Percentiles rank a stretch among this genome's conserved stretches.
Evolutionary conservation across 257 asterid genomes (phyloP).

Genomic region (Orobanche coerulescens): DNA sequence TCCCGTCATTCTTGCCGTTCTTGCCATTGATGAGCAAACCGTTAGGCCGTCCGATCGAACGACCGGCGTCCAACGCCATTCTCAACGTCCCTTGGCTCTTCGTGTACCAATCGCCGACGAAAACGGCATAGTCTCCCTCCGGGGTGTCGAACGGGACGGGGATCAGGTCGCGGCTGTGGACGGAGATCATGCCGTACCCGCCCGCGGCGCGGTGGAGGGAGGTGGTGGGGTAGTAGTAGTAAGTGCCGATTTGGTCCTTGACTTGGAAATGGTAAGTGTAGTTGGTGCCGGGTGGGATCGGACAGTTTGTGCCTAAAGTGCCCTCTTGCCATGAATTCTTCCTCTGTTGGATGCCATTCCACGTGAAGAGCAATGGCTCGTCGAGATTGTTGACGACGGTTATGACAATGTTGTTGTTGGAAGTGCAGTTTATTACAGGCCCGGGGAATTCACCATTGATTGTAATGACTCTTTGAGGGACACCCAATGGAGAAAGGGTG

Average conservation of each 20-base stretch:
- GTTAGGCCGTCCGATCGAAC: constrained; percentile 33
- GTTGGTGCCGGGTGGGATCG: constrained; percentile 48
- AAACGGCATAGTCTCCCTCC: constrained; percentile 31
- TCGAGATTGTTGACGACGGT: constrained; percentile 53
- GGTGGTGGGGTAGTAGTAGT: constrained; percentile 49
- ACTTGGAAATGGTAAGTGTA: constrained; percentile 52
- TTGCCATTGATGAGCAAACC: constrained; percentile 53
- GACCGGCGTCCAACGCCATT: constrained; percentile 34
- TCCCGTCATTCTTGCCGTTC: constrained; percentile 24
- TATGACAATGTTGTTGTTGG: constrained; percentile 60
- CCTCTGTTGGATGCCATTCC: constrained; percentile 69
- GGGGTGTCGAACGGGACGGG: constrained; percentile 54
- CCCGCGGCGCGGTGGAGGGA: constrained; percentile 55
- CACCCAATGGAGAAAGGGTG: constrained; percentile 50
- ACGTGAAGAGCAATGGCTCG: constrained; percentile 51
- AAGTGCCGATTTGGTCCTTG: constrained; percentile 65
- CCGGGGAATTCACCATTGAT: constrained; percentile 65
- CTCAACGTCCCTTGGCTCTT: constrained; percentile 34
- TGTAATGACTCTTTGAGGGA: constrained; percentile 52
- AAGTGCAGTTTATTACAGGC: constrained; percentile 54
- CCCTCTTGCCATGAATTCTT: constrained; percentile 75
- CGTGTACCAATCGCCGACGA: constrained; percentile 64
- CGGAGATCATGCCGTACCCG: constrained; percentile 37
- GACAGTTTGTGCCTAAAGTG: constrained; percentile 45
- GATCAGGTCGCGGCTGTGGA: constrained; percentile 47